Base-by-base conservation (phyloP, 805 yeast genomes). In the Yarrowia sp. region DNA sequence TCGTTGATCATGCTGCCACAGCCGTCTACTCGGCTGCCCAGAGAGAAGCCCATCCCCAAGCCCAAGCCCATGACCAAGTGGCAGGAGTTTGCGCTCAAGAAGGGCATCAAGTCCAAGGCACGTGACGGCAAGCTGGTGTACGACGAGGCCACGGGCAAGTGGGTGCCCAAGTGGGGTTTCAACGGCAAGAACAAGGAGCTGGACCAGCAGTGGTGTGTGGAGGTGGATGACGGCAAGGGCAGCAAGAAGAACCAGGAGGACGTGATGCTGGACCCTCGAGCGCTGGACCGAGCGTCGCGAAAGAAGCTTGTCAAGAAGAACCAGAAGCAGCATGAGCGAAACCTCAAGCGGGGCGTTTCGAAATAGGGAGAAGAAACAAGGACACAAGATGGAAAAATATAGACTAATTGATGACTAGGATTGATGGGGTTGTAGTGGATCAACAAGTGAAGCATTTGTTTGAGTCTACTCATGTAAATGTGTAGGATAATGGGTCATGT, bases 161-260 rank as follows among this genome's bases (percentile, higher is more conserved):
- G 99, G 99, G 97, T 89, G 70, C 94, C 96, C 74, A 94, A 92
- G 79, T 95, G 99, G 99, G 99, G 99, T 70, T 94, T 89, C 82
- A 88, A 90, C 72, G 98, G 98, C 75, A 86, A 87, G 79, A 95
- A 95, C 79, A 94, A 95, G 80, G 86, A 87, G 67, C 75, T 87
- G 72, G 98, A 94, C 74, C 80, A 84, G 74, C 98, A 95, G 79
- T 95, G 99, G 99, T 83, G 92, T 75, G 98, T 94, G 68, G 99
- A 95, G 80, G 90, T 94, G 70, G 91, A 91, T 69, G 96, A 90
- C 66, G 84, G 87, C 72, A 82, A 85, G 44, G 82, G 78, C 40
- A 82, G 84, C 69, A 71, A 69, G 63, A 67, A 67, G 63, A 68
- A 65, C 9, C 69, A 71, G 33, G 70, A 70, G 34, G 79, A 74